Percentiles rank a stretch among this genome's conserved stretches.
These are phyloP conservation scores for Atkinsonella hypoxylon DNA, from an alignment of 2,329 filamentous ascomycete species.

Conservation along the genomic window DNA sequence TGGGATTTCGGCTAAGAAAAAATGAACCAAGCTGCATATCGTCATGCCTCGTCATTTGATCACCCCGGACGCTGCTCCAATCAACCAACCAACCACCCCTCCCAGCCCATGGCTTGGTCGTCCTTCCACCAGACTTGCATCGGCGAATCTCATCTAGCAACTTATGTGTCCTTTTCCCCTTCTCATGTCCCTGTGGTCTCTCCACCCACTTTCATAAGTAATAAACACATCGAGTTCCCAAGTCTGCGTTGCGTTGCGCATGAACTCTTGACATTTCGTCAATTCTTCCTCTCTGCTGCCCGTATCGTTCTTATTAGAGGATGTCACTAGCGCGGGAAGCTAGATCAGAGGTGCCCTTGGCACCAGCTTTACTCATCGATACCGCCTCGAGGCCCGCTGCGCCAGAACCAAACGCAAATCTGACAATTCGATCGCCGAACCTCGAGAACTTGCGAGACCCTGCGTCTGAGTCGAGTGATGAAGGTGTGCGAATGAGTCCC, in stretches of 20 bases:
- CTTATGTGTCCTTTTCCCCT: not conserved
- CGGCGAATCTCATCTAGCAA: not conserved
- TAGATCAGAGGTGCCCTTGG: not conserved
- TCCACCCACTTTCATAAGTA: too few species aligned
- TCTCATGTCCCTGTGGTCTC: not conserved
- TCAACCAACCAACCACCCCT: not conserved
- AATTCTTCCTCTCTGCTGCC: not conserved
- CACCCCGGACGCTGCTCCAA: not conserved
- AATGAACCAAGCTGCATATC: not conserved
- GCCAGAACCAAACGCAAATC: not conserved
- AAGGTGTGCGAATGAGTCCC: conserved; percentile 22
- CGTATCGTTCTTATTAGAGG: not conserved
- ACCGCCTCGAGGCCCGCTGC: not conserved
- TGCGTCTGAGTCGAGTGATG: conserved; percentile 25
- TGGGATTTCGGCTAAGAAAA: not conserved
- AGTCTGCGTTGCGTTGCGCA: not conserved
- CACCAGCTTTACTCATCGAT: not conserved
- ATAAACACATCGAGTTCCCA: not conserved
- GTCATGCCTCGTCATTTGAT: conserved; percentile 1
- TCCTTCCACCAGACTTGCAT: not conserved
- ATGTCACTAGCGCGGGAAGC: conserved; percentile 3
- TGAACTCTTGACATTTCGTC: not conserved
- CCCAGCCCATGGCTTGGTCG: not conserved
- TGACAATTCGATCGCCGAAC: not conserved
- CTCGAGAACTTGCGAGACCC: conserved; percentile 8